Base-by-base conservation (phyloP, 495 filamentous ascomycete genomes). In the Hypoxylon subgilvum region DNA sequence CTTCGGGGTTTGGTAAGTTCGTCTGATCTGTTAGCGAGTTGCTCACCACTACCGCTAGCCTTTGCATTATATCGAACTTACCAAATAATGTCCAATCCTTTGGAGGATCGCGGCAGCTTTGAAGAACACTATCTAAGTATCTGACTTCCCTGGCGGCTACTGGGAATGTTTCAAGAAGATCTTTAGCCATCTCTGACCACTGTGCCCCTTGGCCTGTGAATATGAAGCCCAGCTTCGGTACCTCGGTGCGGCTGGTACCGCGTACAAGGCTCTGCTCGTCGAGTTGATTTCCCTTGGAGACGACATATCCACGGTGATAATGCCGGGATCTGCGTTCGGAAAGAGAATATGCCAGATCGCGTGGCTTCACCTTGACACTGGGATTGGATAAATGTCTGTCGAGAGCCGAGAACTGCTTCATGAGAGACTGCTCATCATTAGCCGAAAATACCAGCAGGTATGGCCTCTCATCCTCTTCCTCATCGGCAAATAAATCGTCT, bases 161-260 rank as follows among this genome's bases (percentile, higher is more conserved):
- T 0, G 31, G 52, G 34, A 38, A 59, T 18, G 6, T 22, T 13
- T 66, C 14, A 0, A 74, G n/a, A 1, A 72, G 14, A 17, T 50
- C 56, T 1, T 30, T 38, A 0, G 74, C 76, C 76, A 79, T 79
- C 16, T 57, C 14, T 1, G 66, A 42, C 77, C 77, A 79, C 45
- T 79, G 77, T 0, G 74, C 71, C 0, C 77, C 77, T 47, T 79
- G 77, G 0, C 76, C 76, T 0, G 76, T 78, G 55, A 79, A 79
- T 21, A 78, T 61, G 18, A 74, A 74, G 3, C 53, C 69, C 9
- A 76, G 31, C 9, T 35, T 30, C 0, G 69, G 66, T 1, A 42
- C 8, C 10, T 41, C 3, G 4, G 0, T 13, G 3, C 4, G 14
- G n/a, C 22, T 12, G 34, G 25, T 39, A n/a, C 22, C 17, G 8